Evolutionary conservation across 75 land plant genomes (phyloP), one percentile per base, ranked within the genome.

Genomic region (Sequoia sempervirens): DNA sequence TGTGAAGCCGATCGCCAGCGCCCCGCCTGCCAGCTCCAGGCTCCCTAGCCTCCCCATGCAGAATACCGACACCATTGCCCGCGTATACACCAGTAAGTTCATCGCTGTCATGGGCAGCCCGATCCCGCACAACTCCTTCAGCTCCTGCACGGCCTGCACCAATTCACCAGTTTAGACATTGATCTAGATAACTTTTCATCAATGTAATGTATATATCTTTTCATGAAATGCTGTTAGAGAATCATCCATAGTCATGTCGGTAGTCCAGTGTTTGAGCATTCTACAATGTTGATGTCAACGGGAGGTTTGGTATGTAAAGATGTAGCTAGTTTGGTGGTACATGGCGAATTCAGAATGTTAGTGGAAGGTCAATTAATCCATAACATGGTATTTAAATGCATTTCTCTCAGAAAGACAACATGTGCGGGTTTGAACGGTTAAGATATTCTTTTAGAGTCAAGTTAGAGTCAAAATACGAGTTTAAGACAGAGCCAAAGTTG

Each of bases 1-100:
- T 46, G 96, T 93, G 90, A 94, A 93, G 17, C 96, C 96, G 47
- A 95, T 88, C n/a, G 96, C 91, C 46, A 94, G 80, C 20, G 97
- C 89, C 3, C 97, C 97, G 3, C 93, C 97, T 1, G 97, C 97
- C 20, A 95, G 96, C 86, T 95, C 93, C 5, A 94, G 83, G 50
- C 92, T 89, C 0, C 97, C 96, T 2, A 95, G 88, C 50, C 90
- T 74, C 4, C 97, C 97, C 90, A 94, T 86, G 91, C 92, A 95
- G 37, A 87, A 82, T 4, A 95, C 96, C 23, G 90, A 89, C 56
- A 89, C 83, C 92, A 94, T 89, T 82, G 91, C 88, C 53, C 88
- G 84, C 26, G 91, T 84, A 82, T 93, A 95, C 23, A 81, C 45
- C 70, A 91, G 79, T 2, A 94, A 68, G 88, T 89, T 88, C 86